Evolutionary conservation across 345 rosid species (phyloP).

Genomic region (Sapria himalayana): DNA sequence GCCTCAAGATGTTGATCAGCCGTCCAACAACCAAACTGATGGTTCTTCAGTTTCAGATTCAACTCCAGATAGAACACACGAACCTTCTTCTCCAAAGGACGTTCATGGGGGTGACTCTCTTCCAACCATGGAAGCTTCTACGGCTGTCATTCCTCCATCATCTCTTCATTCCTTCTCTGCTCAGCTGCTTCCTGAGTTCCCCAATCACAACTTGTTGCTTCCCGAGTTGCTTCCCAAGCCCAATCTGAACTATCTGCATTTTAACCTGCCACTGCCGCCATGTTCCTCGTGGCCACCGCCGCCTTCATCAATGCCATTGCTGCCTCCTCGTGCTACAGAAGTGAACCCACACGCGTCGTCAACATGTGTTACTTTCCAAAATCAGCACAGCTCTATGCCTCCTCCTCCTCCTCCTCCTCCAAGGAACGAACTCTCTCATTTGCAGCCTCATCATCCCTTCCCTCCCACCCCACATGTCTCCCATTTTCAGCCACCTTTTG

Average conservation of each 20-base stretch:
- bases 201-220: slow-evolving; percentile 6
- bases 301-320: slow-evolving; percentile 8
- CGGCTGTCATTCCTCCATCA: too few species aligned
- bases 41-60: slow-evolving; percentile 15
- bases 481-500: too few species aligned
- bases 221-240: too few species aligned
- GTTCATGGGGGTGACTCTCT: slow-evolving; percentile 4
- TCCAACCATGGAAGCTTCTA: slow-evolving; percentile 2
- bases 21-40: slow-evolving; percentile 12
- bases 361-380: slow-evolving; percentile 12
- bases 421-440: too few species aligned
- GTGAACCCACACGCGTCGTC: slow-evolving; percentile 5
- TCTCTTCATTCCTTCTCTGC: too few species aligned
- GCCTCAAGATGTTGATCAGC: slow-evolving; percentile 10
- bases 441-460: slow-evolving; percentile 9
- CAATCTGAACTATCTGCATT: slow-evolving; percentile 8
- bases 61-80: slow-evolving; percentile 11
- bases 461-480: too few species aligned
- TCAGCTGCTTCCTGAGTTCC: slow-evolving; percentile 6
- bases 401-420: too few species aligned
- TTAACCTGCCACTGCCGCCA: slow-evolving; percentile 13
- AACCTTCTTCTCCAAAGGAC: slow-evolving; percentile 9
- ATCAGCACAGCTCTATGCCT: slow-evolving; percentile 15
- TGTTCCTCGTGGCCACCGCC: slow-evolving; percentile 12
- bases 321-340: slow-evolving; percentile 6